Percentiles rank a stretch among this genome's conserved stretches.
Conservation (phyloP, 371 early-diverging fungal genomes). For the Mortierella sp. region DNA sequence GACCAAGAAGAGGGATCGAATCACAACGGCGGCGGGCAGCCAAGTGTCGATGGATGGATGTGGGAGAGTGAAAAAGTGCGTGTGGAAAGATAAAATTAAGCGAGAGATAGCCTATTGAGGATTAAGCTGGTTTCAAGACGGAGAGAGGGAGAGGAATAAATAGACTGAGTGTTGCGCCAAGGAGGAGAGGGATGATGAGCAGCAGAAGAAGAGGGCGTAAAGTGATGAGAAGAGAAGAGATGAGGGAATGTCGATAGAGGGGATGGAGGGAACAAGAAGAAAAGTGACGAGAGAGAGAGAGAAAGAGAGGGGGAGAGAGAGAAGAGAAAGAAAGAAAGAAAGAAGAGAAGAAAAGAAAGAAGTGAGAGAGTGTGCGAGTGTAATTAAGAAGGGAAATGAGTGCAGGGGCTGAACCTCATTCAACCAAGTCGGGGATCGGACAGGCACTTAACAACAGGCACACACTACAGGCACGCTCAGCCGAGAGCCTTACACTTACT, state of each 20-base stretch:
- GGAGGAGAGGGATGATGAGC: neutral
- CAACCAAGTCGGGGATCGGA: no score
- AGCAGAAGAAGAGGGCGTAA: neutral
- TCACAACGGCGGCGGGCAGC: no score
- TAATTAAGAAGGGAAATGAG: no score
- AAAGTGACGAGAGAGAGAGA: neutral
- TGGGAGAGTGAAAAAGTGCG: neutral
- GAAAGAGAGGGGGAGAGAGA: neutral
- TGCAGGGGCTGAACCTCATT: no score
- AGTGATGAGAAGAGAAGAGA: constrained; percentile 1
- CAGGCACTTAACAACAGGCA: no score
- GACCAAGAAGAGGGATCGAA: neutral
- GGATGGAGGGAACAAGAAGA: neutral
- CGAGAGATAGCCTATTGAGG: constrained; percentile 2
- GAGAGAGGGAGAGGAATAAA: neutral
- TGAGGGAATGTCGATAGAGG: constrained; percentile 1
- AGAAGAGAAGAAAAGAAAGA: neutral
- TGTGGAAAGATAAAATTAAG: constrained; percentile 1
- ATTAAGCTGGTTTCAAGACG: neutral
- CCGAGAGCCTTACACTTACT: no score
- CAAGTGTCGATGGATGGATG: no score
- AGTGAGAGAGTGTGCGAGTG: neutral
- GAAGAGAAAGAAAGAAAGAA: neutral
- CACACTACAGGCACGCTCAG: no score
- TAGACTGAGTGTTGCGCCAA: neutral